phyloP scores from a whole-genome alignment of 257 asterid species.

The Fraxinus excelsior region DNA sequence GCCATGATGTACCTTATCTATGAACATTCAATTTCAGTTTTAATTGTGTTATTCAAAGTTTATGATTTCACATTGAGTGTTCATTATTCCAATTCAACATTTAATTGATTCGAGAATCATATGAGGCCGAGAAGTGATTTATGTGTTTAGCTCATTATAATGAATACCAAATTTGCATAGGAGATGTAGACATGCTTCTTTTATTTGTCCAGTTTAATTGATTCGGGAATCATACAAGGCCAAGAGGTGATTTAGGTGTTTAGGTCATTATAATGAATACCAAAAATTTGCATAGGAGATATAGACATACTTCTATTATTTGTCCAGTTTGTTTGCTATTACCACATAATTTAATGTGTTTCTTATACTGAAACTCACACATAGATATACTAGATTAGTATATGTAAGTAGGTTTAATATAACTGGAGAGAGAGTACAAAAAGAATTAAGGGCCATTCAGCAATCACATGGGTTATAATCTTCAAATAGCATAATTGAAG shows the following conservation, averaged over 20 bases:
- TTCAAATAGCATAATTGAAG: no score
- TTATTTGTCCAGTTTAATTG: not conserved
- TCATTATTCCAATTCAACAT: not conserved
- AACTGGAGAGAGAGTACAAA: no score
- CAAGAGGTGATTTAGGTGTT: not conserved
- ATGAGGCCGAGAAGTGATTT: not conserved
- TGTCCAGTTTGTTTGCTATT: no score
- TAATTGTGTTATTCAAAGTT: not conserved
- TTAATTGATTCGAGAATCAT: not conserved
- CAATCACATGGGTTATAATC: no score
- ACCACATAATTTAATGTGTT: no score
- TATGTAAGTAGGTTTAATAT: no score
- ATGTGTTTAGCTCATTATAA: not conserved
- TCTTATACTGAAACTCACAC: no score
- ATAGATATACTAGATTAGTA: no score
- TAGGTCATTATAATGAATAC: not conserved
- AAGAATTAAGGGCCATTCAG: no score
- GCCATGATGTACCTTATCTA: constrained; percentile 11
- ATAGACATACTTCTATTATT: no score
- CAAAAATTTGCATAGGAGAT: no score
- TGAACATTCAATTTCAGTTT: not conserved
- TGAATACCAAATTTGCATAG: not conserved
- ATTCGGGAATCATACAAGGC: not conserved
- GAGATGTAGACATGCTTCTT: no score
- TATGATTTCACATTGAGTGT: not conserved